phyloP scores from a whole-genome alignment of 2,329 filamentous ascomycete genomes.

The Aspergillus sp. region DNA sequence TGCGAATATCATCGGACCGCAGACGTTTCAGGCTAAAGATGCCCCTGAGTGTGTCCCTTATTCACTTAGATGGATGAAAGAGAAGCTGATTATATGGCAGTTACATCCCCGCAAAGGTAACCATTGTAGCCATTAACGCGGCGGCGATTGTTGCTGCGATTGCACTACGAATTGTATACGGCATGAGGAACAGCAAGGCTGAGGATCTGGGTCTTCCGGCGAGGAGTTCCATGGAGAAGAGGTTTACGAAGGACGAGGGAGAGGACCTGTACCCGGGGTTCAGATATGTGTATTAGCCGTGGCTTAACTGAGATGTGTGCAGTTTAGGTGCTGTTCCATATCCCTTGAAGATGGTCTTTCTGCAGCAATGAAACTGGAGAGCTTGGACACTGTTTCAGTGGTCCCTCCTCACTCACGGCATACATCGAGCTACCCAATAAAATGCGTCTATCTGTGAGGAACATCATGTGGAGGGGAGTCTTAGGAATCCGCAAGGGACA shows the following conservation, averaged over 20 bases:
- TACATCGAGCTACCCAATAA: too few species aligned
- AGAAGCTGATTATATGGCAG: constrained; percentile 14
- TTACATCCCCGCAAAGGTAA: constrained; percentile 38
- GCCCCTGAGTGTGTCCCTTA: constrained; percentile 36
- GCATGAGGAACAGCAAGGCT: constrained; percentile 25
- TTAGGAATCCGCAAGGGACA: too few species aligned
- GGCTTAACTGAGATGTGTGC: too few species aligned
- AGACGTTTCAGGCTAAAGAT: constrained; percentile 46
- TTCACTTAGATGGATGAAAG: too few species aligned
- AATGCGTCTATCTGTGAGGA: too few species aligned
- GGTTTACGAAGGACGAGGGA: constrained; percentile 19
- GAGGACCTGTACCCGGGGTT: constrained; percentile 22
- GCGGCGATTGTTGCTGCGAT: constrained; percentile 28
- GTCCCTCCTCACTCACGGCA: too few species aligned
- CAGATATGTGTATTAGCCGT: constrained; percentile 30
- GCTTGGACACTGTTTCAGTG: too few species aligned
- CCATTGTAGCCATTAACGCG: constrained; percentile 36
- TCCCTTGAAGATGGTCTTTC: too few species aligned
- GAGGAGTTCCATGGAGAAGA: constrained; percentile 20
- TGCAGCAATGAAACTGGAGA: too few species aligned
- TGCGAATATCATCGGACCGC: constrained; percentile 36
- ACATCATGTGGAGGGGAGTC: too few species aligned
- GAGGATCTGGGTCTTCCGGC: constrained; percentile 23
- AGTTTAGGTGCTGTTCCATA: too few species aligned
- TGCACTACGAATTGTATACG: constrained; percentile 25